Evolutionary conservation across 2,329 filamentous ascomycete genomes (phyloP).

Genomic region (Monosporascus sp.): DNA sequence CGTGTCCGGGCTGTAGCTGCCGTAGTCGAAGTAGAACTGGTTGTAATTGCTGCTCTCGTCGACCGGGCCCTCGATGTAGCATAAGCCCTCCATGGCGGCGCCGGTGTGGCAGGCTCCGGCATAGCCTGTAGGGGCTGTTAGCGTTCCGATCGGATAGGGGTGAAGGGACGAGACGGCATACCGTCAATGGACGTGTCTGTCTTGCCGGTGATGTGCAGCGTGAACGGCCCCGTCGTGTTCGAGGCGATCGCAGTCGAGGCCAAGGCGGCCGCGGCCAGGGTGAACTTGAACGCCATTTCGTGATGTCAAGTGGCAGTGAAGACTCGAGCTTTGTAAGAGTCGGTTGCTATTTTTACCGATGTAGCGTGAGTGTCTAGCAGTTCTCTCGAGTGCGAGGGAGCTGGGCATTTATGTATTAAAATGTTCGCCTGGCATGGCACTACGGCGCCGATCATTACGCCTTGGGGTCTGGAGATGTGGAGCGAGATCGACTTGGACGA

Average conservation of each 20-base stretch:
- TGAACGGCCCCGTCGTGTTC: slow-evolving; percentile 17
- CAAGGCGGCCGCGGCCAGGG: slow-evolving; percentile 5
- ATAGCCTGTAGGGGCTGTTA: slow-evolving; percentile 11
- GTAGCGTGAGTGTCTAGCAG: too few species aligned
- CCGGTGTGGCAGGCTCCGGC: slow-evolving; percentile 17
- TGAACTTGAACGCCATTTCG: background rate
- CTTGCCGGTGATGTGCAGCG: slow-evolving; percentile 17
- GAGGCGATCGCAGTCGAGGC: slow-evolving; percentile 9
- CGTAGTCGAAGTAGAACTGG: slow-evolving; percentile 20
- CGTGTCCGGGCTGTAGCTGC: slow-evolving; percentile 9
- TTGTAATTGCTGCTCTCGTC: slow-evolving; percentile 4
- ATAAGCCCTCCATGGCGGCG: slow-evolving; percentile 17
- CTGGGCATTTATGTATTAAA: too few species aligned
- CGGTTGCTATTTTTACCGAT: too few species aligned
- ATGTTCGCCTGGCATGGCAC: too few species aligned
- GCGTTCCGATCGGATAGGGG: background rate
- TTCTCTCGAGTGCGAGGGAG: too few species aligned
- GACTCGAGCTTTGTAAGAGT: too few species aligned
- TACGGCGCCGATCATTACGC: background rate
- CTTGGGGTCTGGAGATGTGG: background rate
- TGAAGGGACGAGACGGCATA: slow-evolving; percentile 2
- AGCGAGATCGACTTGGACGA: background rate
- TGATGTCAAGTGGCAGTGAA: too few species aligned
- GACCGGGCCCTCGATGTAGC: slow-evolving; percentile 10
- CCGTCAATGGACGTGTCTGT: slow-evolving; percentile 15